A percentile compares a stretch with the other conserved stretches of the same genome.
phyloP scores from a whole-genome alignment of 331 rosid species.

The Malus hybrid region DNA sequence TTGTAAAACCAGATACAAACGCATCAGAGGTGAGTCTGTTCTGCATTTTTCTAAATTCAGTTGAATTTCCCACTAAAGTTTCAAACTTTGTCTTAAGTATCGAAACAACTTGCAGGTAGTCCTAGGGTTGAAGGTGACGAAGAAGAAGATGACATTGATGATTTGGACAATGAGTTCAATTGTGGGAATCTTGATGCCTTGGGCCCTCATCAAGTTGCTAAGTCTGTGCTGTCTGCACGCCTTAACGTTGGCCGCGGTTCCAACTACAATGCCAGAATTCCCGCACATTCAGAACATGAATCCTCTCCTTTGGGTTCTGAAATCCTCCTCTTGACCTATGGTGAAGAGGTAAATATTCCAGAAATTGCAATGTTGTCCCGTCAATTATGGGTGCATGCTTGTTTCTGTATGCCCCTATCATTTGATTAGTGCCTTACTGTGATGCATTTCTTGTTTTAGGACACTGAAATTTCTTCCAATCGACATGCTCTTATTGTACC shows the following conservation, averaged over 20 bases:
- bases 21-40: slow-evolving; percentile 60
- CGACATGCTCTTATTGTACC: slow-evolving; percentile 85
- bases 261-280: slow-evolving; percentile 35
- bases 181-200: slow-evolving; percentile 37
- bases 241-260: slow-evolving; percentile 45
- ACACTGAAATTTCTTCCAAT: slow-evolving; percentile 66
- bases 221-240: slow-evolving; percentile 38
- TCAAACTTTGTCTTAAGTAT: neutral
- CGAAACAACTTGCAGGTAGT: slow-evolving; percentile 52
- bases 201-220: slow-evolving; percentile 32
- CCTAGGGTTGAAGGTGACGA: slow-evolving; percentile 96
- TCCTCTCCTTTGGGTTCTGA: slow-evolving; percentile 61
- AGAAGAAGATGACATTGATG: slow-evolving; percentile 90
- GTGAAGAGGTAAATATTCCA: slow-evolving; percentile 66
- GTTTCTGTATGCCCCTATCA: neutral
- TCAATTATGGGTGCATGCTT: neutral
- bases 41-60: slow-evolving; percentile 2
- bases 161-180: slow-evolving; percentile 84
- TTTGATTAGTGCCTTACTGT: neutral
- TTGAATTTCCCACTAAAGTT: neutral
- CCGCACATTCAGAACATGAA: slow-evolving; percentile 40
- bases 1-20: slow-evolving; percentile 88
- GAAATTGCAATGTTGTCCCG: neutral
- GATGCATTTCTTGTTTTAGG: slow-evolving; percentile 30
- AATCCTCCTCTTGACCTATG: slow-evolving; percentile 83